Conservation (phyloP, 129 eudicot genomes). For the Helichrysum umbraculigerum region DNA sequence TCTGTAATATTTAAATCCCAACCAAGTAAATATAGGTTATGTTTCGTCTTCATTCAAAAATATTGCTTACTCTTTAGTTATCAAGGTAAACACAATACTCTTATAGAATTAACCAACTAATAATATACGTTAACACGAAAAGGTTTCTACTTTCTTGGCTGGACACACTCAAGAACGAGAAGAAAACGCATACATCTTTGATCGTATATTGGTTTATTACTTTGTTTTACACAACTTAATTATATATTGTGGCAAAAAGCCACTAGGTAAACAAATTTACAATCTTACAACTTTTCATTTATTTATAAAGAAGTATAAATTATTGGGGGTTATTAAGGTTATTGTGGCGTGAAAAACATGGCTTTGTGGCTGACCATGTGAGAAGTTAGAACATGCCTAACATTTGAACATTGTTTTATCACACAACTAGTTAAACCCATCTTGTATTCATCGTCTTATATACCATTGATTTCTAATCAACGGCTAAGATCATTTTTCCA, state of each 20-base stretch:
- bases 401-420: conserved; percentile 24
- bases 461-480: conserved; percentile 21
- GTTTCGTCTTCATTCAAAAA: conserved; percentile 4
- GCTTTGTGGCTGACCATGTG: conserved; percentile 21
- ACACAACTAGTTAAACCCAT: conserved; percentile 23
- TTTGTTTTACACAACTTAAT: too few species aligned
- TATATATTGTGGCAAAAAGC: neutral
- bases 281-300: neutral
- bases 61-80: neutral
- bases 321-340: conserved; percentile 9
- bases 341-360: neutral
- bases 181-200: neutral
- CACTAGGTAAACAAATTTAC: neutral
- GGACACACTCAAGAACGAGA: neutral
- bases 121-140: neutral
- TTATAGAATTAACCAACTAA: neutral
- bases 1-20: conserved; percentile 20
- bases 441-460: conserved; percentile 31
- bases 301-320: too few species aligned
- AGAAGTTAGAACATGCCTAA: conserved; percentile 31
- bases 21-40: conserved; percentile 24
- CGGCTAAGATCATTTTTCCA: conserved; percentile 24
- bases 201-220: too few species aligned
- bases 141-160: neutral
- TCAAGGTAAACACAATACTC: neutral